These are phyloP conservation scores for Chlorokybus atmophyticus DNA, from an alignment of 139 green algal genomes.

Conservation along the genomic window DNA sequence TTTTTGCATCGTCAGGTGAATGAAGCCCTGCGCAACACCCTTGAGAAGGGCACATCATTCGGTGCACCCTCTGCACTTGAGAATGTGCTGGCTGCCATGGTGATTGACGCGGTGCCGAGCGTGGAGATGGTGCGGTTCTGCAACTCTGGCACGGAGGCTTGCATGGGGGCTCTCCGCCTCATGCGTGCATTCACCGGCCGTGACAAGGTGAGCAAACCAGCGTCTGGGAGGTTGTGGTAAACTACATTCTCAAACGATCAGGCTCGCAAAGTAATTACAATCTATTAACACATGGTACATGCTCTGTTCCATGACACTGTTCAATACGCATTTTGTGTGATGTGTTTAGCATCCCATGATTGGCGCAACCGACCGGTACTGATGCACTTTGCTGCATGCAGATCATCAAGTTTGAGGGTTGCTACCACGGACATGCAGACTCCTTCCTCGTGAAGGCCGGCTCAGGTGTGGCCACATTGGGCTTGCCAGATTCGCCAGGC, in stretches of 20 bases:
- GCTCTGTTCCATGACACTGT: too few species aligned
- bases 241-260: too few species aligned
- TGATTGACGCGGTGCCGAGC: conserved; percentile 89
- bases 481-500: conserved; percentile 90
- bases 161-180: conserved; percentile 89
- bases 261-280: too few species aligned
- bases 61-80: conserved; percentile 92
- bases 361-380: too few species aligned
- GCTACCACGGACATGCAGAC: conserved; percentile 95
- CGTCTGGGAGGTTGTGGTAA: too few species aligned
- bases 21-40: conserved; percentile 63
- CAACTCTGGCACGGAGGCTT: conserved; percentile 94
- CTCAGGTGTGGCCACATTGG: conserved; percentile 86
- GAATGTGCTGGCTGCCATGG: conserved; percentile 90
- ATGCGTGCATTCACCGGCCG: conserved; percentile 93
- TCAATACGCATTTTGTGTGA: too few species aligned
- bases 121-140: conserved; percentile 99
- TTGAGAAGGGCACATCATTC: conserved; percentile 95
- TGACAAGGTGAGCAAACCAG: too few species aligned
- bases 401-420: conserved; percentile 97
- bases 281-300: too few species aligned
- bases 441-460: conserved; percentile 62
- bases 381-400: too few species aligned
- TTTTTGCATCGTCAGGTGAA: conserved; percentile 62
- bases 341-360: too few species aligned